Conservation (phyloP, 2,329 filamentous ascomycete genomes). For the Epichloe elymi region DNA sequence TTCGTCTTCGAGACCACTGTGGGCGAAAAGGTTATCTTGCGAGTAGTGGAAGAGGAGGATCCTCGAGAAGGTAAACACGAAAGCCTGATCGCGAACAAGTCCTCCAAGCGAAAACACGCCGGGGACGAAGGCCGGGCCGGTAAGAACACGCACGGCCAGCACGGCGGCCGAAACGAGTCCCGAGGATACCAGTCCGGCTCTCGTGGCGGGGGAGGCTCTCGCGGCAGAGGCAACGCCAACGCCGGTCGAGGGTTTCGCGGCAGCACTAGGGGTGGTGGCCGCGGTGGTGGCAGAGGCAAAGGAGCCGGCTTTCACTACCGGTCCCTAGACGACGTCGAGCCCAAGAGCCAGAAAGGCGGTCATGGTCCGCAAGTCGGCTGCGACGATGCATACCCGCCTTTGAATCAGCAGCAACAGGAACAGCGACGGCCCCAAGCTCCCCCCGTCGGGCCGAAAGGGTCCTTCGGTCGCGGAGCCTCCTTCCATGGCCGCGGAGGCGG, state of each 20-base stretch:
- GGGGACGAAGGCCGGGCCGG: slow-evolving; percentile 30
- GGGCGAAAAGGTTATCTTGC: slow-evolving; percentile 72
- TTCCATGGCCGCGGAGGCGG: slow-evolving; percentile 4
- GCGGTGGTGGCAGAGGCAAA: slow-evolving; percentile 27
- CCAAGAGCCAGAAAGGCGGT: slow-evolving; percentile 31
- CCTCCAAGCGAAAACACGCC: slow-evolving; percentile 44
- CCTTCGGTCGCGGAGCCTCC: neutral
- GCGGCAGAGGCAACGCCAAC: slow-evolving; percentile 20
- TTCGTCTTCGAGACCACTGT: slow-evolving; percentile 74
- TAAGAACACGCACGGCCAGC: slow-evolving; percentile 19
- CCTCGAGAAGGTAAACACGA: slow-evolving; percentile 49
- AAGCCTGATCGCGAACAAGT: slow-evolving; percentile 46
- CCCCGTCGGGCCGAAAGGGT: slow-evolving; percentile 9
- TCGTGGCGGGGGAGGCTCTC: slow-evolving; percentile 21
- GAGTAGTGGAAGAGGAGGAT: slow-evolving; percentile 69
- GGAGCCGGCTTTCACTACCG: slow-evolving; percentile 43
- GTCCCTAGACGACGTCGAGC: slow-evolving; percentile 53
- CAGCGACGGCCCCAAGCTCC: slow-evolving; percentile 6
- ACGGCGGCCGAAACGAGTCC: slow-evolving; percentile 27
- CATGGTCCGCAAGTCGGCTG: slow-evolving; percentile 32
- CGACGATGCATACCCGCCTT: slow-evolving; percentile 26
- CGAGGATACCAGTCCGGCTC: slow-evolving; percentile 27
- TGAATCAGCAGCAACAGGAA: slow-evolving; percentile 8
- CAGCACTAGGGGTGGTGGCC: slow-evolving; percentile 27
- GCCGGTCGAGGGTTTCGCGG: slow-evolving; percentile 25